These are phyloP conservation scores for Penicillium expansum DNA, from an alignment of 2,329 filamentous ascomycete genomes.

Conservation along the genomic window DNA sequence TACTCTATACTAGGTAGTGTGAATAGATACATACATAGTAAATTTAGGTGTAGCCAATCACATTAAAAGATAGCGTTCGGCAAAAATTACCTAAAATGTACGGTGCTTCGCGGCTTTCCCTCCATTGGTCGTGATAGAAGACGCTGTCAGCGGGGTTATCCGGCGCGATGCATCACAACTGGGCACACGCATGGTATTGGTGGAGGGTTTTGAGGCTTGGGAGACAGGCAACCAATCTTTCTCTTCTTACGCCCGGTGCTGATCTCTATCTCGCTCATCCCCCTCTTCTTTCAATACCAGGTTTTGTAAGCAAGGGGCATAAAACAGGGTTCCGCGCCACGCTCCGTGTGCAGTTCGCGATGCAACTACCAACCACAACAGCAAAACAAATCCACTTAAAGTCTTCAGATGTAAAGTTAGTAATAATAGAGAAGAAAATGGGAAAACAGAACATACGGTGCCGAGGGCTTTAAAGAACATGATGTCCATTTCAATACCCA, in stretches of 20 bases:
- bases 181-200: not conserved
- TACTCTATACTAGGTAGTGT: too few species aligned
- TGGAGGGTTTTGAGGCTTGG: not conserved
- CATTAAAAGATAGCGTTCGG: not conserved
- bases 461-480: slow-evolving; percentile 55
- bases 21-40: not conserved
- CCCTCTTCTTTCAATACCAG: slow-evolving; percentile 25
- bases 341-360: slow-evolving; percentile 46
- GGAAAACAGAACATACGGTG: slow-evolving; percentile 34
- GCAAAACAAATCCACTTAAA: slow-evolving; percentile 46
- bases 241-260: slow-evolving; percentile 10
- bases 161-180: not conserved
- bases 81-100: slow-evolving; percentile 11
- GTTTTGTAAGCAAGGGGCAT: slow-evolving; percentile 50
- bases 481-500: slow-evolving; percentile 49
- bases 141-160: not conserved
- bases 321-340: slow-evolving; percentile 47
- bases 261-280: slow-evolving; percentile 1
- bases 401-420: slow-evolving; percentile 29
- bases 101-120: not conserved
- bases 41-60: slow-evolving; percentile 12
- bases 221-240: not conserved
- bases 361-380: slow-evolving; percentile 53
- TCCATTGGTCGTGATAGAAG: not conserved
- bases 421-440: not conserved